Percentiles rank a stretch among this genome's conserved stretches.
These are phyloP conservation scores for Annona cherimola DNA, from an alignment of 164 flowering plant species.

Conservation along the genomic window DNA sequence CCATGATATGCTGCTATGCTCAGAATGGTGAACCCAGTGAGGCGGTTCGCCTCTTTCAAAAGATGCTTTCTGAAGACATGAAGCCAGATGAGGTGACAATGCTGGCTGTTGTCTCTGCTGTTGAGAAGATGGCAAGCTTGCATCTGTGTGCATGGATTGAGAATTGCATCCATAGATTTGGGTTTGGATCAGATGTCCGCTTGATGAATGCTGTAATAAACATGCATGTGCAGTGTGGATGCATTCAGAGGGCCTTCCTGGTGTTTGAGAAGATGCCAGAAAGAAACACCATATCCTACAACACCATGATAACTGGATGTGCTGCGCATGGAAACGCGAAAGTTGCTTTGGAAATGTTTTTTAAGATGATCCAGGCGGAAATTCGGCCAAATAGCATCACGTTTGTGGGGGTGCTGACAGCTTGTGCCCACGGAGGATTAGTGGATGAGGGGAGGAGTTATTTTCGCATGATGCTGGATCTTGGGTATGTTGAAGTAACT, in stretches of 20 bases:
- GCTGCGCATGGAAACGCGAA: constrained; percentile 18
- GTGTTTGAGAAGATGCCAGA: constrained; percentile 11
- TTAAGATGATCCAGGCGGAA: constrained; percentile 10
- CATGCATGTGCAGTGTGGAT: constrained; percentile 19
- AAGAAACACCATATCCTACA: constrained; percentile 14
- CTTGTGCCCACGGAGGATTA: constrained; percentile 17
- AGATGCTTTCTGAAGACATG: background rate
- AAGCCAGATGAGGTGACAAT: constrained; percentile 1
- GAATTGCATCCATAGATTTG: background rate
- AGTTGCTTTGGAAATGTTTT: constrained; percentile 9
- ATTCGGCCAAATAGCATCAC: constrained; percentile 16
- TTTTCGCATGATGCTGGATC: constrained; percentile 15
- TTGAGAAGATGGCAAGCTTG: constrained; percentile 8
- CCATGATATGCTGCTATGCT: constrained; percentile 12
- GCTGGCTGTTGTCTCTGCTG: background rate
- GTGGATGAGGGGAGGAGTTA: constrained; percentile 15
- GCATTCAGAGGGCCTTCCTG: constrained; percentile 3
- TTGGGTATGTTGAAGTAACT: constrained; percentile 4
- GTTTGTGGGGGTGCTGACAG: constrained; percentile 12
- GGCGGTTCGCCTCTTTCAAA: background rate
- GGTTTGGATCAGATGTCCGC: background rate
- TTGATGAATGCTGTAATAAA: constrained; percentile 4
- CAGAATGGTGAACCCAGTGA: constrained; percentile 3
- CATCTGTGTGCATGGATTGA: constrained; percentile 1
- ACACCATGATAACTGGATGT: constrained; percentile 18